These are phyloP conservation scores for Helotiales sp. DNA, from an alignment of 2,329 filamentous ascomycete genomes.

Conservation along the genomic window DNA sequence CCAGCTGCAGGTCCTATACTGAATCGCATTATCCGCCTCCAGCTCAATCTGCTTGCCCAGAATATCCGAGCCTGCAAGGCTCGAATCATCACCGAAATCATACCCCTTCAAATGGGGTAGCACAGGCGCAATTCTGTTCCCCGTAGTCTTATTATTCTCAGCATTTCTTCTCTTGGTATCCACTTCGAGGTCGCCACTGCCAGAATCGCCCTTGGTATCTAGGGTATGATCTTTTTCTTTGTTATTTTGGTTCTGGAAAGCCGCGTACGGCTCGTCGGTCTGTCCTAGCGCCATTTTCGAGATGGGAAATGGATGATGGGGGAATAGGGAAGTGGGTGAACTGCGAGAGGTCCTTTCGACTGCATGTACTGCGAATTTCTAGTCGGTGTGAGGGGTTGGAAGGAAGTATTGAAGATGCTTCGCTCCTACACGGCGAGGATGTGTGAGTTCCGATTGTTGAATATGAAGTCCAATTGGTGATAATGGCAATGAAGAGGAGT, in stretches of 20 bases:
- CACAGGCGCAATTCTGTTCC: slow-evolving; percentile 41
- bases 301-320: slow-evolving; percentile 41
- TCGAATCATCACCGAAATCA: slow-evolving; percentile 35
- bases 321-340: slow-evolving; percentile 27
- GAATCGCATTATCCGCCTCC: slow-evolving; percentile 79
- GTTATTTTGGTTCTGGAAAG: slow-evolving; percentile 16
- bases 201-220: slow-evolving; percentile 14
- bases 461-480: background rate
- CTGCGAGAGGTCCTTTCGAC: slow-evolving; percentile 15
- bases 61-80: slow-evolving; percentile 36
- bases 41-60: slow-evolving; percentile 71
- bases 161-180: slow-evolving; percentile 13
- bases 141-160: slow-evolving; percentile 27
- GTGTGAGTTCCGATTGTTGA: background rate
- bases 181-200: slow-evolving; percentile 21
- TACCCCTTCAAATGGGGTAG: slow-evolving; percentile 39
- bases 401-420: slow-evolving; percentile 21
- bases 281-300: slow-evolving; percentile 41
- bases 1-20: slow-evolving; percentile 94
- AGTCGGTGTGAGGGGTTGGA: background rate
- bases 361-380: slow-evolving; percentile 31
- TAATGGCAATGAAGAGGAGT: background rate
- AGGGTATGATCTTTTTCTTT: background rate
- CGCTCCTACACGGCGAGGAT: slow-evolving; percentile 18
- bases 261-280: slow-evolving; percentile 11